Percentiles rank a stretch among this genome's conserved stretches.
Conservation (phyloP, 2,329 filamentous ascomycete species). For the Verticillium isaacii region DNA sequence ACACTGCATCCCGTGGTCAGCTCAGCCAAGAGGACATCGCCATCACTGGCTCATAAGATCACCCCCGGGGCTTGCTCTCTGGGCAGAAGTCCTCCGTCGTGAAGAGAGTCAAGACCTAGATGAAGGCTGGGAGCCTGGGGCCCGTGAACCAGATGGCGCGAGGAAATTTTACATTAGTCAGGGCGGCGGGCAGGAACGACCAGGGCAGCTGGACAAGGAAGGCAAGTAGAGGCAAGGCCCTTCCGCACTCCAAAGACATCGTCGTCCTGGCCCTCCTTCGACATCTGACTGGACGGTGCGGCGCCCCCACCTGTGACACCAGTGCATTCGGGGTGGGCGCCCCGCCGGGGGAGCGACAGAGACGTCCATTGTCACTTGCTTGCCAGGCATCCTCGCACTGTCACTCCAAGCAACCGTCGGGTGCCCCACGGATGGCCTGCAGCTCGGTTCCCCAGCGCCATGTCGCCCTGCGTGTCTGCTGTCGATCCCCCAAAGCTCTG, state of each 20-base stretch:
- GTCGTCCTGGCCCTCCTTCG: not conserved
- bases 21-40: not conserved
- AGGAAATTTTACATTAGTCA: conserved; percentile 12
- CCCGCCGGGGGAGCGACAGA: not conserved
- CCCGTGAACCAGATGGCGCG: conserved; percentile 4
- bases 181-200: conserved; percentile 8
- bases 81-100: too few relatives aligned
- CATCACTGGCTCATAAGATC: not conserved
- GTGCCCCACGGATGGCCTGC: not conserved
- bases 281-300: not conserved
- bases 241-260: not conserved
- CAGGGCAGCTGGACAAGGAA: not conserved
- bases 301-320: not conserved
- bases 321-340: not conserved
- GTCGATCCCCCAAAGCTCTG: not conserved
- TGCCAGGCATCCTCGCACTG: not conserved
- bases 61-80: not conserved
- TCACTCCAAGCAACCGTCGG: not conserved
- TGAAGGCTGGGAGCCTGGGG: not conserved
- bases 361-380: not conserved
- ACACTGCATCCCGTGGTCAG: not conserved
- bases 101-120: too few relatives aligned
- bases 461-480: not conserved
- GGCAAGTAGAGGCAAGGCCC: not conserved
- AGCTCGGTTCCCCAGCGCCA: not conserved